Conservation (phyloP, 2,329 filamentous ascomycete genomes). For the Arthrobotrys megalospora region DNA sequence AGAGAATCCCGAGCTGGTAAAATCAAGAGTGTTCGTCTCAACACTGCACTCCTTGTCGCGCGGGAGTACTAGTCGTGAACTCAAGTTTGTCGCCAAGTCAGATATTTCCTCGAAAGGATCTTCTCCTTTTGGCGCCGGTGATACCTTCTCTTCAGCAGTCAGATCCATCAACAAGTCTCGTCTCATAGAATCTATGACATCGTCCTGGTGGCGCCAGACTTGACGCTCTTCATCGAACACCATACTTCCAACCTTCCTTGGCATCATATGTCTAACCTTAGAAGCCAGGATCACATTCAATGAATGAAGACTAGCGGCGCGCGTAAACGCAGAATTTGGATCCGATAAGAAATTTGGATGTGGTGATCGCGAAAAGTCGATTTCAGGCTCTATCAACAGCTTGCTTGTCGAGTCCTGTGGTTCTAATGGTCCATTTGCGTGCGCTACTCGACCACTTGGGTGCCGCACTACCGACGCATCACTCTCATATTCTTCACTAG, state of each 20-base stretch:
- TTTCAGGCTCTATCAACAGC: conserved; percentile 44
- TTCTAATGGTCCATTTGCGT: conserved; percentile 3
- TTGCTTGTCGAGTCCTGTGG: conserved; percentile 38
- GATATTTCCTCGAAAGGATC: conserved; percentile 57
- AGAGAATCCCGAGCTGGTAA: neutral
- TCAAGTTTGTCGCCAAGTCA: conserved; percentile 45
- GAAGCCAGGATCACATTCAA: conserved; percentile 55
- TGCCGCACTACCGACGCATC: conserved; percentile 7
- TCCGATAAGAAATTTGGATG: conserved; percentile 49
- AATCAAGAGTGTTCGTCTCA: neutral
- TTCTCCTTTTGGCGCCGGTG: neutral
- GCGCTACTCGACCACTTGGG: conserved; percentile 9
- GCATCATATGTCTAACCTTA: conserved; percentile 58
- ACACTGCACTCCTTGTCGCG: neutral
- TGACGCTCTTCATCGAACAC: conserved; percentile 52
- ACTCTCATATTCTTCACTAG: conserved; percentile 2
- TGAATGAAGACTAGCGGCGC: conserved; percentile 37
- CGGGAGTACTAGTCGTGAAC: conserved; percentile 6
- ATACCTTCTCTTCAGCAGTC: neutral
- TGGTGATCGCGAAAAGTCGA: conserved; percentile 49
- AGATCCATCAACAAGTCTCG: conserved; percentile 20
- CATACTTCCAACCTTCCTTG: conserved; percentile 53
- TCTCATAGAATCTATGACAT: conserved; percentile 12
- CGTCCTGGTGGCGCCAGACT: conserved; percentile 38
- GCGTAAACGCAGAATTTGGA: conserved; percentile 35